Evolutionary conservation across 2,329 filamentous ascomycete species (phyloP).

Genomic region (Diaporthe capsici): DNA sequence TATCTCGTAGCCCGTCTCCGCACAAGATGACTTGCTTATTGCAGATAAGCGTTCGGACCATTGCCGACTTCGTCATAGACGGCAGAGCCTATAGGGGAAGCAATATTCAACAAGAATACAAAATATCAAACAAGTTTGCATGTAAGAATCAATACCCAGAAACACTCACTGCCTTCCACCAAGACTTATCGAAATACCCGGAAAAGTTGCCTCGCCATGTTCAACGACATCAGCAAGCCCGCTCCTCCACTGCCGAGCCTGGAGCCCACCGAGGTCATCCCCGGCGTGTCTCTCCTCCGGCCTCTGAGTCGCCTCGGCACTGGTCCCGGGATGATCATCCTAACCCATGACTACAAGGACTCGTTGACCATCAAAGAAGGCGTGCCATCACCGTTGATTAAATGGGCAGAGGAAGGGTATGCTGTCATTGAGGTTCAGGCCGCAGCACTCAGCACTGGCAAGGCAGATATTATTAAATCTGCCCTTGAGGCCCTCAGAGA

Average conservation of each 20-base stretch:
- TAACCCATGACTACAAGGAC: conserved; percentile 41
- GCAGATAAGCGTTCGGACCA: conserved; percentile 1
- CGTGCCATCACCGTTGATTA: conserved; percentile 37
- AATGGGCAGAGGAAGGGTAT: conserved; percentile 42
- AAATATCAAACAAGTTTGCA: neutral
- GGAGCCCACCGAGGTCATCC: conserved; percentile 25
- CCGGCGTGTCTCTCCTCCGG: conserved; percentile 37
- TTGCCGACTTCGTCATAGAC: neutral
- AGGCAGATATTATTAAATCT: conserved; percentile 8
- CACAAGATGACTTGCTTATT: neutral
- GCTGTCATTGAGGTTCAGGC: conserved; percentile 39
- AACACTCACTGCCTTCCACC: neutral
- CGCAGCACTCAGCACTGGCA: conserved; percentile 5
- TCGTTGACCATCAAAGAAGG: conserved; percentile 33
- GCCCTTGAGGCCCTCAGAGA: conserved; percentile 24
- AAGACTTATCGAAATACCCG: neutral
- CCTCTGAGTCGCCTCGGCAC: conserved; percentile 48
- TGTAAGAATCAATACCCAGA: neutral
- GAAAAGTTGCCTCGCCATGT: neutral
- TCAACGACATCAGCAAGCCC: conserved; percentile 40
- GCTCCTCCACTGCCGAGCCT: conserved; percentile 39
- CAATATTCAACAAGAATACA: neutral
- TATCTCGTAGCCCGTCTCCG: neutral
- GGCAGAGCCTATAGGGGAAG: neutral
- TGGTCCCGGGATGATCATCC: conserved; percentile 47